Percentiles rank a stretch among this genome's conserved stretches.
phyloP scores from a whole-genome alignment of 176 grass and related monocot species.

The Bolboschoenus planiculmis region DNA sequence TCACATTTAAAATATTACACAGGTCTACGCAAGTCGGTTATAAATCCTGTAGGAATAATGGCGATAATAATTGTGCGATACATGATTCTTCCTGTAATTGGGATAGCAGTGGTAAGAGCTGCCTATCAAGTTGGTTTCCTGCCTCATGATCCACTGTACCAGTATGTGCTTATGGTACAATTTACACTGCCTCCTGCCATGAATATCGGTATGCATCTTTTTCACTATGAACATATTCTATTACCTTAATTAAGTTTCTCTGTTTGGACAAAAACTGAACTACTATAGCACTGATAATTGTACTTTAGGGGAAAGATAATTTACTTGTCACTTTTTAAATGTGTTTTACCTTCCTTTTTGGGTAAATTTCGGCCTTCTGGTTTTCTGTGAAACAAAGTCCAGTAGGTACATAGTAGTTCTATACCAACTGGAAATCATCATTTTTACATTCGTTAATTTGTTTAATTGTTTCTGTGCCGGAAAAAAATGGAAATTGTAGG shows the following conservation, averaged over 20 bases:
- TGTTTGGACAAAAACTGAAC: neutral
- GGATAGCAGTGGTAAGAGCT: slow-evolving; percentile 32
- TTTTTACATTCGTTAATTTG: too few species aligned
- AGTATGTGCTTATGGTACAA: slow-evolving; percentile 65
- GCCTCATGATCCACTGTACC: slow-evolving; percentile 46
- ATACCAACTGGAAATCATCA: too few species aligned
- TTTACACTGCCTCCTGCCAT: slow-evolving; percentile 62
- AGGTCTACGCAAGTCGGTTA: slow-evolving; percentile 38
- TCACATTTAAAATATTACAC: neutral
- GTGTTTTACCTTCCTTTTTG: neutral
- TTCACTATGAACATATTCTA: neutral
- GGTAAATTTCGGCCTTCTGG: neutral
- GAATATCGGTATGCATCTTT: slow-evolving; percentile 39
- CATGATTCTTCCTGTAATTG: slow-evolving; percentile 39
- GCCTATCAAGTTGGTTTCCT: slow-evolving; percentile 42
- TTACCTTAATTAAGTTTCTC: neutral
- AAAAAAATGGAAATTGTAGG: slow-evolving; percentile 11
- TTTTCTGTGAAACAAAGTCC: neutral
- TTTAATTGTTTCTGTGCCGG: neutral
- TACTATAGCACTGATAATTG: too few species aligned
- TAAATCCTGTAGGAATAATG: slow-evolving; percentile 17
- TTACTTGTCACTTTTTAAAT: neutral
- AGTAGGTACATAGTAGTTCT: neutral
- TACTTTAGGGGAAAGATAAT: neutral
- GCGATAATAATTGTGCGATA: slow-evolving; percentile 47